Base-by-base conservation (phyloP, 2,329 filamentous ascomycete genomes). In the Aspergillus amoenus region DNA sequence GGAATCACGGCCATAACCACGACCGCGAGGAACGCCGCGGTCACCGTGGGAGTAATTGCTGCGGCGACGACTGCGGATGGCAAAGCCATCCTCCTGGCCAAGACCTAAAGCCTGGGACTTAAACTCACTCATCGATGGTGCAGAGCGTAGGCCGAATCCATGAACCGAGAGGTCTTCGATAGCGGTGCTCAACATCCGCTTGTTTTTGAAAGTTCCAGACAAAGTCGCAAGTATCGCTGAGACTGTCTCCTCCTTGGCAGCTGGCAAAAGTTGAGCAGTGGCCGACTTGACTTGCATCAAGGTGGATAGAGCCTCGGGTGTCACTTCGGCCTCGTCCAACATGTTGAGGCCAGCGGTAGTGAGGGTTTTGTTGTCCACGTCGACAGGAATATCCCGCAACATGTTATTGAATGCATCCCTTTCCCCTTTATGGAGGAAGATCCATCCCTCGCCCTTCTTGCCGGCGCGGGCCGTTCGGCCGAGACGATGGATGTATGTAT, bases 401-500 rank as follows among this genome's bases (percentile, higher is more conserved):
- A 37, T n/a, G 13, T 18, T 18, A 12, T 52, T 73, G 67, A 85
- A 84, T 12, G 62, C 56, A 61, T 75, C 75, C 0, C 73, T 62
- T 65, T 89, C 86, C 2, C 73, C 68, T 3, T 80, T 70, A 32
- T 81, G 76, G 24, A 88, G 69, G 49, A 89, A 74, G 32, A 88
- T 75, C 69, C 86, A 84, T 39, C 85, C 87, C 47, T 85, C 81
- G 44, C 87, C 85, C 32, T 82, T 79, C 52, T 85, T 86, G 47
- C 83, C 82, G n/a, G 84, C 84, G 55, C 87, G 84, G 5, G 82
- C 90, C 8, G 90, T 93, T 60, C 90, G 88, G 52, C 89, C 89
- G 42, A 92, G 78, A 57, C 89, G 85, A 73, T 92, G 89, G 58
- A 93, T 88, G 68, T 92, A 92, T 39, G 86, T 84, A 69, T 91